Evolutionary conservation across 2,329 filamentous ascomycete species (phyloP), one percentile per base, ranked within the genome.

Genomic region (Colletotrichum abscissum): DNA sequence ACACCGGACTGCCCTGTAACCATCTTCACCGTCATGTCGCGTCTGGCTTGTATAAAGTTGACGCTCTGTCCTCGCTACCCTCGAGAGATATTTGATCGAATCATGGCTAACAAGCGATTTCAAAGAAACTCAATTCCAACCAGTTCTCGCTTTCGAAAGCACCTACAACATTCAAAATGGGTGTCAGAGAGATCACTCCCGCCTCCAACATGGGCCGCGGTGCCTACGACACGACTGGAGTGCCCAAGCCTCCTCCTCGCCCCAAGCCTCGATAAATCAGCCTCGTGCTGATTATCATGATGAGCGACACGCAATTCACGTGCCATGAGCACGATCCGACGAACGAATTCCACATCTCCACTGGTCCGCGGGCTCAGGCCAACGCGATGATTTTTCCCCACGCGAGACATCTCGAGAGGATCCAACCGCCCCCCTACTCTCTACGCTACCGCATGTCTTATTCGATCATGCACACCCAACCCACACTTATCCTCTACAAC

Each of bases 201-300:
- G 78, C 79, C 63, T 79, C 76, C 80, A 86, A 88, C 79, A 87
- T 87, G 85, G 87, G 85, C 74, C 83, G 87, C 71, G 86, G 87
- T 72, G 86, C 86, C 75, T 88, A 88, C 77, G 87, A 88, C 76
- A 87, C 85, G 75, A 88, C 86, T 28, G 86, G 86, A 59, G 81
- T 87, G 28, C 81, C 83, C 71, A 88, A 88, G 81, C 86, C 86
- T 69, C 83, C 83, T 33, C 84, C 83, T 67, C 82, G 81, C 63
- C 84, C 84, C 64, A 82, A 83, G 78, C 83, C 82, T 68, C 80
- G 77, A 77, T 85, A 81, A 82, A 74, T 63, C 62, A 19, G 35
- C 59, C 26, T 46, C 62, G 35, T 24, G 35, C 57, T 22, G 24
- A 26, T 35, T 46, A 42, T 49, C 30, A 24, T 54, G 49, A 28